phyloP scores from a whole-genome alignment of 2,329 filamentous ascomycete species.

The Myriosclerotinia duriaeana region DNA sequence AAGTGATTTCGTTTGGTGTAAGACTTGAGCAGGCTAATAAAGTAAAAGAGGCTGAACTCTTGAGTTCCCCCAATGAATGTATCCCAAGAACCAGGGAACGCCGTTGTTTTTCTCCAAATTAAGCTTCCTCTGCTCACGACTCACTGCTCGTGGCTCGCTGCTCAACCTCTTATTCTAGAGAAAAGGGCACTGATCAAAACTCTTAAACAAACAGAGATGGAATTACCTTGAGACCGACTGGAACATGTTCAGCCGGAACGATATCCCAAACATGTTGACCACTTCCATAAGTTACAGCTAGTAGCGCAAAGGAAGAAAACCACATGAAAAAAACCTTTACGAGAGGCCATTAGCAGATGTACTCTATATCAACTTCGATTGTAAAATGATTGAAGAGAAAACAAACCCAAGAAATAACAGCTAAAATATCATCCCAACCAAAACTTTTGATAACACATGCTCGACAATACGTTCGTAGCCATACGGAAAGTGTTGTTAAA shows the following conservation, averaged over 20 bases:
- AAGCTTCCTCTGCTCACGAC: not conserved
- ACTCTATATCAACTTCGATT: not conserved
- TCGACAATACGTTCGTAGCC: slow-evolving; percentile 33
- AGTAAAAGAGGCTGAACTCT: too few species aligned
- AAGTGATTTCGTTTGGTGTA: not conserved
- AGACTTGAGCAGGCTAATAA: not conserved
- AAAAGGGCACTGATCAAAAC: not conserved
- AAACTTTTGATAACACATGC: slow-evolving; percentile 35
- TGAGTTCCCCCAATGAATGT: not conserved
- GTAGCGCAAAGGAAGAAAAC: slow-evolving; percentile 33
- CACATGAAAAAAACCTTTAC: slow-evolving; percentile 33
- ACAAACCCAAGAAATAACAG: slow-evolving; percentile 22
- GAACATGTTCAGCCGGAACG: slow-evolving; percentile 29
- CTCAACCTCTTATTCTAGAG: not conserved
- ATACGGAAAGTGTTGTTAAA: slow-evolving; percentile 38
- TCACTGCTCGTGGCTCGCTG: not conserved
- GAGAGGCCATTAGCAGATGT: slow-evolving; percentile 15
- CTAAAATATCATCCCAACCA: slow-evolving; percentile 33
- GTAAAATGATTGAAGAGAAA: not conserved
- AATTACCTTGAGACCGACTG: slow-evolving; percentile 37
- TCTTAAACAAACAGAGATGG: not conserved
- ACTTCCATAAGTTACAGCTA: slow-evolving; percentile 35
- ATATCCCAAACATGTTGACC: slow-evolving; percentile 35
- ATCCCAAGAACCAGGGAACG: not conserved
- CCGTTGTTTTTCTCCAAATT: not conserved